Conservation (phyloP, 2,329 filamentous ascomycete species). For the Clarireedia monteithiana region DNA sequence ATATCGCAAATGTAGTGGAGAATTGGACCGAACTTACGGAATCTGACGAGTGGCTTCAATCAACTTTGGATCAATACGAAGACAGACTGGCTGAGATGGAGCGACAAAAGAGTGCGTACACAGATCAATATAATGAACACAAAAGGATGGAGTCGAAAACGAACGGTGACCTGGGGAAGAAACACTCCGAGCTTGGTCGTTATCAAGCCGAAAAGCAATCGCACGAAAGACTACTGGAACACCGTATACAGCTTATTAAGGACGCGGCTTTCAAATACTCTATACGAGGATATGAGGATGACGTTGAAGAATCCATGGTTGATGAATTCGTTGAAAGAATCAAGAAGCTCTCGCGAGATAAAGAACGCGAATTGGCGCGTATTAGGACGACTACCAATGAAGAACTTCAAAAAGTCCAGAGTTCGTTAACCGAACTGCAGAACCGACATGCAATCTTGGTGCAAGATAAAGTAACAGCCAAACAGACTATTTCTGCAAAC, state of each 20-base stretch:
- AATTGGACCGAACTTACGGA: conserved; percentile 66
- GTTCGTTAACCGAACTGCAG: conserved; percentile 63
- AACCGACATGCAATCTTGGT: conserved; percentile 63
- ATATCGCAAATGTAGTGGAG: conserved; percentile 70
- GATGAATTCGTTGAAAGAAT: conserved; percentile 71
- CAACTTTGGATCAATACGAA: conserved; percentile 69
- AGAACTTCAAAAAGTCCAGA: conserved; percentile 69
- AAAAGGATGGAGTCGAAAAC: conserved; percentile 39
- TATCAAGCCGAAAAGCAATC: conserved; percentile 80
- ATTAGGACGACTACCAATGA: conserved; percentile 64
- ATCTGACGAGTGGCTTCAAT: conserved; percentile 66
- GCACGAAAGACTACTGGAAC: conserved; percentile 70
- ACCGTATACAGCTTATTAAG: conserved; percentile 66
- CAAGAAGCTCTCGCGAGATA: conserved; percentile 66
- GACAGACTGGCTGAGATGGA: conserved; percentile 60
- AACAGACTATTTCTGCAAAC: conserved; percentile 63
- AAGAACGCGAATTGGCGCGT: conserved; percentile 69
- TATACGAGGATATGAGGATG: conserved; percentile 77
- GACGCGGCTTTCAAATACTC: conserved; percentile 69
- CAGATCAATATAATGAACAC: conserved; percentile 58
- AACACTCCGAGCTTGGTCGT: conserved; percentile 62
- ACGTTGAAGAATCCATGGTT: conserved; percentile 66
- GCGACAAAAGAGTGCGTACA: conserved; percentile 54
- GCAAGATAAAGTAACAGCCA: conserved; percentile 67
- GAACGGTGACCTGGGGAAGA: conserved; percentile 41